Base-by-base conservation (phyloP, 2,329 filamentous ascomycete species). In the Aspergillus sp. region DNA sequence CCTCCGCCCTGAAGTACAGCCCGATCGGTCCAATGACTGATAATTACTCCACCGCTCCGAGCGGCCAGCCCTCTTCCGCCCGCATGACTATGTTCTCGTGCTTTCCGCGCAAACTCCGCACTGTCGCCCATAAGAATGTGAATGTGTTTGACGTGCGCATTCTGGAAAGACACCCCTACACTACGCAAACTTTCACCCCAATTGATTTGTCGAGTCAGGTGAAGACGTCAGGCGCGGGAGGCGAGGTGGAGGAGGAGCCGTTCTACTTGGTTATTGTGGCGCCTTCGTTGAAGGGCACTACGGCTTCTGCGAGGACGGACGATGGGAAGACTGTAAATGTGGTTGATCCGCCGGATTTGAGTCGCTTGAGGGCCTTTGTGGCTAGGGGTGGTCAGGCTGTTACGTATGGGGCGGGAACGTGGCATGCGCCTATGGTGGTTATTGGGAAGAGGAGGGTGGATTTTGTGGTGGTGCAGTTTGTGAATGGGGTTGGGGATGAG, bases 341-440 rank as follows among this genome's bases (percentile, higher is more conserved):
- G 60, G 78, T 61, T 68, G 55, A 82, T 72, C 67, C 91, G 17
- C 94, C 95, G 0, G 92, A 97, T 74, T 72, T 97, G 43, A 73
- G 75, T 21, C 82, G 85, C 8, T 69, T 96, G 41, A 84, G 82
- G 66, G 94, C 92, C 0, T 99, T 97, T 73, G 78, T 96, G 57
- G 93, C 91, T 1, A 85, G 83, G 53, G 88, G 87, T 2, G 83
- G 84, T 23, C 92, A 97, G 79, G 93, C 92, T 10, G 91, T 99
- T 13, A 97, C 92, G 2, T 99, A 98, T 75, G 92, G 86, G 1
- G 88, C 91, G 1, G 95, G 92, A 5, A 97, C 92, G 57, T 99
- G 89, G 94, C 95, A 99, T 80, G 92, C 94, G 63, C 95, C 95
- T 0, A 98, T 99, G 94, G 90, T 92, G 13, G 92, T 91, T 15